A percentile compares a stretch with the other conserved stretches of the same genome.
phyloP scores from a whole-genome alignment of 306 rosid genomes.

The Lablab purpureus region DNA sequence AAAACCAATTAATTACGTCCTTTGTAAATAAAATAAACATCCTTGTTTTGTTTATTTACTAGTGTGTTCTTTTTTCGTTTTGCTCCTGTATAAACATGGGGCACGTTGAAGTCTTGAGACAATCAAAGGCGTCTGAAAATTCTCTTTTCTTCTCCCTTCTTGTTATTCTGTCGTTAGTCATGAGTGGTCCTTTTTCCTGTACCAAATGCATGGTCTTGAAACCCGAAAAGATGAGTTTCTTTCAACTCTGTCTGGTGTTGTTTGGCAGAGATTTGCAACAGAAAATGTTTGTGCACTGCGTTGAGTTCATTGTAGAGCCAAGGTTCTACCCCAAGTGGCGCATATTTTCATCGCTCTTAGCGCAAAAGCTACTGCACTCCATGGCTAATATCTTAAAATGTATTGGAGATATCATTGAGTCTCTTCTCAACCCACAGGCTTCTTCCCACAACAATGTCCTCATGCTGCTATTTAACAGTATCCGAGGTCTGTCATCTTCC shows the following conservation, averaged over 20 bases:
- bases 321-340: constrained; percentile 49
- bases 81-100: neutral
- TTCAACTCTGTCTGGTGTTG: constrained; percentile 51
- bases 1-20: neutral
- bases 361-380: constrained; percentile 50
- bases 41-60: too few relatives aligned
- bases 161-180: neutral
- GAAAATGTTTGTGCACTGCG: constrained; percentile 35
- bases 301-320: constrained; percentile 31
- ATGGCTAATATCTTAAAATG: constrained; percentile 24
- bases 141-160: neutral
- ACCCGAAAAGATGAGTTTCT: constrained; percentile 53
- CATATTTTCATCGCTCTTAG: constrained; percentile 46
- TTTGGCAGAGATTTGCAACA: constrained; percentile 38
- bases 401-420: constrained; percentile 46
- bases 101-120: neutral
- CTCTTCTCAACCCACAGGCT: constrained; percentile 42
- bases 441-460: constrained; percentile 37
- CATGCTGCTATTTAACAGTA: constrained; percentile 41
- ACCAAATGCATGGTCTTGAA: constrained; percentile 50
- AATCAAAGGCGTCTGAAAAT: constrained; percentile 1
- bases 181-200: constrained; percentile 34
- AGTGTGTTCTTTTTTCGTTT: neutral
- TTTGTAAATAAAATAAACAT: too few relatives aligned
- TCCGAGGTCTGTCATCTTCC: constrained; percentile 49